Evolutionary conservation across 768 basidiomycete genomes (phyloP), one percentile per base, ranked within the genome.

Genomic region (Xanthoconium purpureum): DNA sequence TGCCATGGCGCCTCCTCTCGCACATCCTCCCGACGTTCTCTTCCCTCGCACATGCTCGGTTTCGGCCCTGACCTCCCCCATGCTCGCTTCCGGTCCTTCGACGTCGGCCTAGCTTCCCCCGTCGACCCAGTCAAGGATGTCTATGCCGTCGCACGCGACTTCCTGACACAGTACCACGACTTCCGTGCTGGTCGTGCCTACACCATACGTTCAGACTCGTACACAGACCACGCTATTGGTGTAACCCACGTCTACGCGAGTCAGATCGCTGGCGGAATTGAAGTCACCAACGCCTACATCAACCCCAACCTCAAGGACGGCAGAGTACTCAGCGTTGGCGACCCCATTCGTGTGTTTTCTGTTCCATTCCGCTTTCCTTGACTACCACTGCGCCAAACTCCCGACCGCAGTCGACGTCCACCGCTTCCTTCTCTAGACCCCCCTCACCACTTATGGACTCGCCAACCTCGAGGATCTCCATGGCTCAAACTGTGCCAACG

Each of bases 231-330:
- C 56, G 83, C 81, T 57, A 94, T 90, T 3, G 89, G 89, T 17
- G 80, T 97, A 48, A 88, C 91, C 30, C 94, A 98, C 73, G 79
- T 94, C 63, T 96, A 95, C 69, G 85, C 88, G 58, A 82, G 87
- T 62, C 95, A 99, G 75, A 60, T 89, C 55, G 74, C 94, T 65
- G 85, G 89, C 55, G 94, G 92, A 14, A 75, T 96, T 43, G 91
- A 96, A 67, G 92, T 99, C 15, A 80, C 82, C 12, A 92, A 97
- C 65, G 91, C 90, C 30, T 88, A 97, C 72, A 83, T 97, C 77
- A 98, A 98, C 71, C 74, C 98, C 67, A 97, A 98, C 76, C 78
- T 98, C 72, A 87, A 87, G 73, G 82, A 89, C 52, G 94, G 92
- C 42, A 74, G 80, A 63, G 81, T 98, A 18, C 66, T 98, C 46